phyloP scores from a whole-genome alignment of 352 stramenopile genomes.

The Globisporangium canariense region DNA sequence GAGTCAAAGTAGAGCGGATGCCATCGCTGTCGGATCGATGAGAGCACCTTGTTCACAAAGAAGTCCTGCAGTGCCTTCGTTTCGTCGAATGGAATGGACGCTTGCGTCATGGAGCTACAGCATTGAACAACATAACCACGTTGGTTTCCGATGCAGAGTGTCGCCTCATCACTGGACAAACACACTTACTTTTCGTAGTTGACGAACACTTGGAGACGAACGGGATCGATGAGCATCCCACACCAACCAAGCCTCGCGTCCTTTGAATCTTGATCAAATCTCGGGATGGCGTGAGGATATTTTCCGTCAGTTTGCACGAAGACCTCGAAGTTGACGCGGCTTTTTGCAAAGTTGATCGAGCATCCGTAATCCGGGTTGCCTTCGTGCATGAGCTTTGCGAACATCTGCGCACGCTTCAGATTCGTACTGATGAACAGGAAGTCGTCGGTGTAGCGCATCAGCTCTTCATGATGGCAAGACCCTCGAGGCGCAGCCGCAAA shows the following conservation, averaged over 20 bases:
- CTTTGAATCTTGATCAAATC: slow-evolving; percentile 17
- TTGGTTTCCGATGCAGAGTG: slow-evolving; percentile 15
- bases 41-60: slow-evolving; percentile 65
- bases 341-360: slow-evolving; percentile 48
- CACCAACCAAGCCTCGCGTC: slow-evolving; percentile 50
- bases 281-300: slow-evolving; percentile 11
- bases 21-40: slow-evolving; percentile 63
- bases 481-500: not conserved
- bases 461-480: slow-evolving; percentile 47
- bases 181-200: slow-evolving; percentile 74
- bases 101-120: slow-evolving; percentile 26
- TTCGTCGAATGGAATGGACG: slow-evolving; percentile 59
- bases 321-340: slow-evolving; percentile 54
- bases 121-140: not conserved
- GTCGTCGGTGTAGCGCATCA: slow-evolving; percentile 79
- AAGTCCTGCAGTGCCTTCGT: slow-evolving; percentile 42
- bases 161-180: not conserved
- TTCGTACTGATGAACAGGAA: slow-evolving; percentile 71
- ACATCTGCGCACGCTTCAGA: slow-evolving; percentile 39
- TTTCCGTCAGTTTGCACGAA: slow-evolving; percentile 1
- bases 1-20: slow-evolving; percentile 65
- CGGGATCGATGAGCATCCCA: slow-evolving; percentile 62
- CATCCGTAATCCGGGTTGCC: slow-evolving; percentile 46
- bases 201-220: slow-evolving; percentile 52
- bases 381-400: slow-evolving; percentile 58